Conservation (phyloP, 2,329 filamentous ascomycete genomes). For the Epichloe uncinata region DNA sequence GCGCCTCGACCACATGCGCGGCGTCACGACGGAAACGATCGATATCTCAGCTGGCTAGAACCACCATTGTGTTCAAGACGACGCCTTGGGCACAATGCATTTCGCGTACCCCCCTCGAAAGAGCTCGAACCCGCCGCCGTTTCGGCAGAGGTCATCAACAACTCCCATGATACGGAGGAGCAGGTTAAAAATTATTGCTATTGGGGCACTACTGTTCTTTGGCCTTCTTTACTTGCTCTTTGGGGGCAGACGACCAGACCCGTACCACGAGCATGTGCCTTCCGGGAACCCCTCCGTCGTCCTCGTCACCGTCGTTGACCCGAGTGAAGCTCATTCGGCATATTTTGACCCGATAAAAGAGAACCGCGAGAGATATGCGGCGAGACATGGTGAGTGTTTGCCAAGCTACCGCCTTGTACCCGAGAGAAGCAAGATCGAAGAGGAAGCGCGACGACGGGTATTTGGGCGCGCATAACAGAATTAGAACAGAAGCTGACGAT, state of each 20-base stretch:
- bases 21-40: neutral
- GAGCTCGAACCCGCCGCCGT: constrained; percentile 62
- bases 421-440: neutral
- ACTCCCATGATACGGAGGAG: constrained; percentile 43
- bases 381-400: constrained; percentile 58
- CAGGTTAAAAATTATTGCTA: constrained; percentile 45
- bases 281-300: constrained; percentile 53
- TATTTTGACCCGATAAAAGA: constrained; percentile 64
- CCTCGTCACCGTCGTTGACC: constrained; percentile 74
- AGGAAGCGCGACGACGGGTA: neutral
- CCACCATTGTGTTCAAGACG: neutral
- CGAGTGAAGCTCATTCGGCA: constrained; percentile 44
- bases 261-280: constrained; percentile 25
- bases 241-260: constrained; percentile 14
- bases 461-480: neutral
- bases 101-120: constrained; percentile 87
- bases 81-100: constrained; percentile 49
- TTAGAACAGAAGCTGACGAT: neutral
- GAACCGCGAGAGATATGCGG: constrained; percentile 76
- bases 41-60: neutral
- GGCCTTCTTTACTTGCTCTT: constrained; percentile 49
- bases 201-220: constrained; percentile 41
- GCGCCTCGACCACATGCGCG: neutral
- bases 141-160: constrained; percentile 46
- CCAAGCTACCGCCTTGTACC: neutral